A percentile compares a stretch with the other conserved stretches of the same genome.
Evolutionary conservation across 73 alveolate genomes (phyloP).

Genomic region (Paramecium biaurelia): DNA sequence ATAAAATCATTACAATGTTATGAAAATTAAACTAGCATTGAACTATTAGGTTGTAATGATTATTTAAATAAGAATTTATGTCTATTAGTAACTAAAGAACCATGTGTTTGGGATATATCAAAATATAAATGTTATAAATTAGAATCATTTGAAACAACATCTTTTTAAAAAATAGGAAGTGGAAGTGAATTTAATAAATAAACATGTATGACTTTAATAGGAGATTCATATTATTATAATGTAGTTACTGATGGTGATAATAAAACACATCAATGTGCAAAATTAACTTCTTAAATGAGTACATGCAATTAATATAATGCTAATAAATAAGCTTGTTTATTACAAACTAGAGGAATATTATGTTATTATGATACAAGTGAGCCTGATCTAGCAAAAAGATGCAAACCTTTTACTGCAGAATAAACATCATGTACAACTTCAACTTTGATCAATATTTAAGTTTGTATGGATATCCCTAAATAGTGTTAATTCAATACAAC

Average conservation of each 20-base stretch:
- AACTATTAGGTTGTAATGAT: neutral
- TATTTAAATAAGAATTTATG: neutral
- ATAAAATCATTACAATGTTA: neutral
- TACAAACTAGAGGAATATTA: neutral
- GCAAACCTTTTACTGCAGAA: neutral
- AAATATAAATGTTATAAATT: neutral
- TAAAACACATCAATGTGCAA: neutral
- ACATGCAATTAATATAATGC: neutral
- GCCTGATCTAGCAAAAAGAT: neutral
- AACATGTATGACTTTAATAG: neutral
- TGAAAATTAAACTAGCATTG: neutral
- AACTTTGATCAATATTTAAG: neutral
- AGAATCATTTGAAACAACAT: neutral
- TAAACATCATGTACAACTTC: neutral
- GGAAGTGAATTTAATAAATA: neutral
- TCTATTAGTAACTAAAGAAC: neutral
- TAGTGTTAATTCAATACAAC: neutral
- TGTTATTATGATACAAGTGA: neutral
- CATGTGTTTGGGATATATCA: neutral
- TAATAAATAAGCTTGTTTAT: neutral
- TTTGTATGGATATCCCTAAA: neutral
- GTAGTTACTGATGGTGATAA: neutral
- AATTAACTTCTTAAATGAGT: neutral
- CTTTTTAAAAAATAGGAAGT: neutral
- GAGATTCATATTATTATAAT: neutral